These are phyloP conservation scores for Cladosporium sp. DNA, from an alignment of 2,329 filamentous ascomycete species.

Conservation along the genomic window DNA sequence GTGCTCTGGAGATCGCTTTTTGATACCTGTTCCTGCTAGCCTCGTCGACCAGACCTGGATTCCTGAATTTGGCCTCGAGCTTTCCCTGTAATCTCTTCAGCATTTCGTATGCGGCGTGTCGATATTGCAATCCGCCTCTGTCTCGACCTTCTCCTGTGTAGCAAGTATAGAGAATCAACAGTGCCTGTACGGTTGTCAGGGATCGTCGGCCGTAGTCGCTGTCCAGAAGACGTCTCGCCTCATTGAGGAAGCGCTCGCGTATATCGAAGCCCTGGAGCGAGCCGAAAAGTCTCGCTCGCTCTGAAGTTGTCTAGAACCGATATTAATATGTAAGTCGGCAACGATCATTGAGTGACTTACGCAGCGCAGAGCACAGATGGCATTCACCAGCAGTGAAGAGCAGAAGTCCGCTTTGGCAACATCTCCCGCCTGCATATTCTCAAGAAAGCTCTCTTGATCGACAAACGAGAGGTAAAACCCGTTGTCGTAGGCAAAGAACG, in stretches of 20 bases:
- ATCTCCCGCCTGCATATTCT: constrained; percentile 3
- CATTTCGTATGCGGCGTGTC: constrained; percentile 10
- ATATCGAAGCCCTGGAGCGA: constrained; percentile 8
- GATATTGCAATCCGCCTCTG: constrained; percentile 11
- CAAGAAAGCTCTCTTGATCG: constrained; percentile 9
- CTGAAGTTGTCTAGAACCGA: neutral
- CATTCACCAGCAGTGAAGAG: constrained; percentile 35
- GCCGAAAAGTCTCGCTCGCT: constrained; percentile 4
- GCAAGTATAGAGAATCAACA: constrained; percentile 9
- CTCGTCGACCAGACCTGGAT: constrained; percentile 2
- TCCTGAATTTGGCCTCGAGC: neutral
- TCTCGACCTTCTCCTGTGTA: constrained; percentile 9
- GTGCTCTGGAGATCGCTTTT: constrained; percentile 5
- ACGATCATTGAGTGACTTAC: neutral
- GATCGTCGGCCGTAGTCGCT: constrained; percentile 2
- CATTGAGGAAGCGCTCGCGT: constrained; percentile 3
- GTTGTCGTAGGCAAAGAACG: constrained; percentile 10
- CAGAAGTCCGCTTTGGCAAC: neutral
- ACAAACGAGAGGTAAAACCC: constrained; percentile 10
- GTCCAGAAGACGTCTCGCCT: constrained; percentile 1
- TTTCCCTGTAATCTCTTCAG: constrained; percentile 7
- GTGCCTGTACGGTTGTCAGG: constrained; percentile 1
- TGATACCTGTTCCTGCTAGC: constrained; percentile 1
- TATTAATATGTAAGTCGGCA: neutral
- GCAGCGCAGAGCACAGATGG: constrained; percentile 19